Percentiles rank a stretch among this genome's conserved stretches.
phyloP scores from a whole-genome alignment of 1,284 basidiomycete species.

The Schizophyllum amplum region DNA sequence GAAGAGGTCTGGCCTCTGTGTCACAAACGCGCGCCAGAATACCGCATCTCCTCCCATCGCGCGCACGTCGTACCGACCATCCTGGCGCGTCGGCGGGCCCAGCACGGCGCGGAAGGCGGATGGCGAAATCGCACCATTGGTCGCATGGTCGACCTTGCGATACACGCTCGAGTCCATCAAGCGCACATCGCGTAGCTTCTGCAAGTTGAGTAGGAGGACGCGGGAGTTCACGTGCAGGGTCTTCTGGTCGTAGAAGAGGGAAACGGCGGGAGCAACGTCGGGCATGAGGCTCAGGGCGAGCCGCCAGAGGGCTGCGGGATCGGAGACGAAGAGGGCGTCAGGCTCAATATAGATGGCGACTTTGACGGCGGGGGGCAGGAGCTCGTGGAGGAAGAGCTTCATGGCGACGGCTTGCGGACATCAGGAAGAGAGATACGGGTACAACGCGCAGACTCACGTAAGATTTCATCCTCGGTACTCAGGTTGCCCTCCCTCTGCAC shows the following conservation, averaged over 20 bases:
- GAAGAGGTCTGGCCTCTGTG: conserved; percentile 30
- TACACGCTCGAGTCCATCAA: conserved; percentile 40
- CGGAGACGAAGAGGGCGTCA: conserved; percentile 39
- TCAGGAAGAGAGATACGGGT: conserved; percentile 1
- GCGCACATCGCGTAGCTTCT: conserved; percentile 31
- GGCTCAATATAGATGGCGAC: conserved; percentile 38
- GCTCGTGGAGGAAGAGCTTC: conserved; percentile 35
- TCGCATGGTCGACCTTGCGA: conserved; percentile 14
- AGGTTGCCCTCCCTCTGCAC: conserved; percentile 38
- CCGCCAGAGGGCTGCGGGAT: conserved; percentile 37
- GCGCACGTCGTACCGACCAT: conserved; percentile 28
- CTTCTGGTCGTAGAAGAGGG: conserved; percentile 33
- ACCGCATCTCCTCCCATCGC: conserved; percentile 41
- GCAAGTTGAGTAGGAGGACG: conserved; percentile 43
- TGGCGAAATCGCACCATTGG: conserved; percentile 27
- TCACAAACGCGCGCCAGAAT: conserved; percentile 45
- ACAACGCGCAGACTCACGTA: conserved; percentile 19
- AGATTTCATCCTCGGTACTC: conserved; percentile 35
- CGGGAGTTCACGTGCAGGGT: conserved; percentile 38
- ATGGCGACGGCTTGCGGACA: conserved; percentile 30
- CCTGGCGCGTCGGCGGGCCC: conserved; percentile 26
- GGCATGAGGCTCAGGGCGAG: conserved; percentile 26
- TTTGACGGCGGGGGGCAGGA: conserved; percentile 29
- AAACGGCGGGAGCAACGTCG: conserved; percentile 31
- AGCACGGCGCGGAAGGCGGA: conserved; percentile 35